Percentiles rank a stretch among this genome's conserved stretches.
phyloP scores from a whole-genome alignment of 306 rosid species.

The Quercus berberidifolia region DNA sequence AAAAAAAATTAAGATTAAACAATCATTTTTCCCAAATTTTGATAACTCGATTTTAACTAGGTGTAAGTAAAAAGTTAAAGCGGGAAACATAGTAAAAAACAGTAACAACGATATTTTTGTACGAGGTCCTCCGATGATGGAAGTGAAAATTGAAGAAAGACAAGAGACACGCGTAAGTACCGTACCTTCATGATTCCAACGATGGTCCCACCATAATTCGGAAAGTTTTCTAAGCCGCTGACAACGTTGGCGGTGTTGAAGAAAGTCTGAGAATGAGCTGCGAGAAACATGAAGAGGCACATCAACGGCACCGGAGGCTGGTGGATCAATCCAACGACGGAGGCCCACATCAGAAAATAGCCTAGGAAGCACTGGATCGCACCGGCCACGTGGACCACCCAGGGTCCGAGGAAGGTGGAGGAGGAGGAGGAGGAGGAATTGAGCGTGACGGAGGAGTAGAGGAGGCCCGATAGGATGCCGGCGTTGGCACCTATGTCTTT shows the following conservation, averaged over 20 bases:
- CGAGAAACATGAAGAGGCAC: slow-evolving; percentile 68
- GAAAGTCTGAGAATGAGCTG: slow-evolving; percentile 69
- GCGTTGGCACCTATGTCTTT: slow-evolving; percentile 86
- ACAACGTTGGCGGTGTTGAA: slow-evolving; percentile 74
- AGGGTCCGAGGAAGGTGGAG: slow-evolving; percentile 43
- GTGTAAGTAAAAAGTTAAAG: too few relatives aligned
- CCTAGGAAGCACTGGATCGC: slow-evolving; percentile 62
- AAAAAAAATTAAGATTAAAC: too few relatives aligned
- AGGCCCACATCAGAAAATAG: slow-evolving; percentile 67
- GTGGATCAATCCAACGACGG: slow-evolving; percentile 54
- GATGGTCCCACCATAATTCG: slow-evolving; percentile 64
- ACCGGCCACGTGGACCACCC: slow-evolving; percentile 63
- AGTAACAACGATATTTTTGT: too few relatives aligned
- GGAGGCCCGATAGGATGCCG: slow-evolving; percentile 75
- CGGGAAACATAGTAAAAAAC: too few relatives aligned
- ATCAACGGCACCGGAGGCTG: slow-evolving; percentile 64
- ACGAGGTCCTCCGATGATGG: neutral
- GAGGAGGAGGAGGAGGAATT: neutral
- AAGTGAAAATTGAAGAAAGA: neutral
- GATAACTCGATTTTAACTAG: too few relatives aligned
- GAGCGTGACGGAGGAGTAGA: slow-evolving; percentile 62
- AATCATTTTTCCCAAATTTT: too few relatives aligned
- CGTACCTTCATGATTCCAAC: slow-evolving; percentile 82
- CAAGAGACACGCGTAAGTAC: neutral
- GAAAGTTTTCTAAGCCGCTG: slow-evolving; percentile 62